Percentiles rank a stretch among this genome's conserved stretches.
Conservation (phyloP, 176 grass and related monocot species). For the Cenchrus fungigraminus region DNA sequence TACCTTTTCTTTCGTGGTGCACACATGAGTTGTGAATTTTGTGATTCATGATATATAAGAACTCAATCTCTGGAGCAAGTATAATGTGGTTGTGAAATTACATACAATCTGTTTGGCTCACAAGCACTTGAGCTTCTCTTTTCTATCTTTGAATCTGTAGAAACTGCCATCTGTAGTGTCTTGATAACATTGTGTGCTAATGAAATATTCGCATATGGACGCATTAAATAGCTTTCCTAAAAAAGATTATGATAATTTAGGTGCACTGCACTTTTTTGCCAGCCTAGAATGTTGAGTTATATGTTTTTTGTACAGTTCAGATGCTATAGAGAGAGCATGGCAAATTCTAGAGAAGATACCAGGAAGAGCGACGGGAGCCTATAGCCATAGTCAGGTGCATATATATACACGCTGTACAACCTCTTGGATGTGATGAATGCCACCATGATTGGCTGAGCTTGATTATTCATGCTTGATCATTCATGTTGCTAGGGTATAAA, state of each 20-base stretch:
- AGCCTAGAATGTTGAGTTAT: slow-evolving; percentile 30
- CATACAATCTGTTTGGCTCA: neutral
- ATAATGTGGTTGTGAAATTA: too few species aligned
- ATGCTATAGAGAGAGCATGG: slow-evolving; percentile 95
- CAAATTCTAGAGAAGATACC: slow-evolving; percentile 83
- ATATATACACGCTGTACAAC: slow-evolving; percentile 13
- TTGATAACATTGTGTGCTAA: neutral
- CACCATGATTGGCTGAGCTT: slow-evolving; percentile 32
- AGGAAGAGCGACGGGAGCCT: slow-evolving; percentile 85
- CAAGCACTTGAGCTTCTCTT: neutral
- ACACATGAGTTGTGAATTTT: neutral
- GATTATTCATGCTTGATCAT: slow-evolving; percentile 34
- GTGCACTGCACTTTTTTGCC: neutral
- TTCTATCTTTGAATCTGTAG: neutral
- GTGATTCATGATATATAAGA: slow-evolving; percentile 3
- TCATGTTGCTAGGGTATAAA: slow-evolving; percentile 66
- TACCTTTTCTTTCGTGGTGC: neutral
- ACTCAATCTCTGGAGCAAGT: neutral
- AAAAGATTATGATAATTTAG: slow-evolving; percentile 7
- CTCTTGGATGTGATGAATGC: slow-evolving; percentile 33
- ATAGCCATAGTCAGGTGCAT: slow-evolving; percentile 89
- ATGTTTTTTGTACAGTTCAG: slow-evolving; percentile 73
- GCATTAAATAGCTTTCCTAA: neutral
- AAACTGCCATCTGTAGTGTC: slow-evolving; percentile 18
- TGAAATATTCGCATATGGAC: neutral